Conservation (phyloP, 2,329 filamentous ascomycete species). For the Cladosporium sp. region DNA sequence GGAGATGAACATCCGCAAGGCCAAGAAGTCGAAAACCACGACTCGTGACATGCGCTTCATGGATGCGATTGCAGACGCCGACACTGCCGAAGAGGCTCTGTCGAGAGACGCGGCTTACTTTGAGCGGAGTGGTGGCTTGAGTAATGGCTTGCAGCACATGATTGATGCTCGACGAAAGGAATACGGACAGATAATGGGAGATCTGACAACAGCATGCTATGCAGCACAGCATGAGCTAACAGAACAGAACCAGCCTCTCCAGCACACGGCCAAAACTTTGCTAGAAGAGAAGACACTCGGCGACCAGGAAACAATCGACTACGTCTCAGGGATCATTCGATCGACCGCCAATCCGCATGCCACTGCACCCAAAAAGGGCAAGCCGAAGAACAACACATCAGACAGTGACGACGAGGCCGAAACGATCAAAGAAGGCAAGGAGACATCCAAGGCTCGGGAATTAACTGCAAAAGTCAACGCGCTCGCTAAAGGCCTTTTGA, state of each 20-base stretch:
- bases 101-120: slow-evolving; percentile 44
- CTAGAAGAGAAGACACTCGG: background rate
- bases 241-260: background rate
- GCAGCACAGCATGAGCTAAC: slow-evolving; percentile 3
- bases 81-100: slow-evolving; percentile 55
- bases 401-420: background rate
- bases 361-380: background rate
- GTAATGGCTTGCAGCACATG: slow-evolving; percentile 20
- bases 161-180: slow-evolving; percentile 20
- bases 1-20: slow-evolving; percentile 49
- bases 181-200: background rate
- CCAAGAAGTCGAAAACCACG: slow-evolving; percentile 36
- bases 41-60: slow-evolving; percentile 46
- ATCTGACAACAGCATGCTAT: background rate
- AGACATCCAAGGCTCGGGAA: background rate
- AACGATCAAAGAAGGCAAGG: background rate
- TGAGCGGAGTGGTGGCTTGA: background rate
- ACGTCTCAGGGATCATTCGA: background rate
- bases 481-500: slow-evolving; percentile 25
- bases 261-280: background rate
- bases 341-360: background rate
- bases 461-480: slow-evolving; percentile 18
- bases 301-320: background rate
- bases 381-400: background rate
- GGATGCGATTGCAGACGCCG: slow-evolving; percentile 47